Evolutionary conservation across 116 monocot species (phyloP), one percentile per base, ranked within the genome.

Genomic region (Posidonia oceanica): DNA sequence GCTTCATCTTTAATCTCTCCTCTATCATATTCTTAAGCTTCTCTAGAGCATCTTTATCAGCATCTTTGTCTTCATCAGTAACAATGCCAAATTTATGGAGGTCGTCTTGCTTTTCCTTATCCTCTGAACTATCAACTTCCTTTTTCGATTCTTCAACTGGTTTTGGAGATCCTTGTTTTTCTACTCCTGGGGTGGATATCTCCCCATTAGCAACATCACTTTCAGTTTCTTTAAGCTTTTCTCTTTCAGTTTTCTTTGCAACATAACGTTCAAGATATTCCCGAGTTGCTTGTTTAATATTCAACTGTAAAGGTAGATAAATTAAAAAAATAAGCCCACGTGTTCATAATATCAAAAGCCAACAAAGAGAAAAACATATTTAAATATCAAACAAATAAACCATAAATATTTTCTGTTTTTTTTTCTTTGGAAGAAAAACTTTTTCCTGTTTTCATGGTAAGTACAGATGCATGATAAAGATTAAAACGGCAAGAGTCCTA

Each of bases 231-330:
- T 87, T 93, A 52, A 77, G 69, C 67, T 90, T 98, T 69, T 92
- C 98, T 63, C 85, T 78, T 79, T 87, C 85, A 61, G 75, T 91
- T 78, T 98, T 98, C 79, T 84, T 98, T 63, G 77, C 90, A 65
- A 98, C 87, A 81, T 87, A 90, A 39, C 85, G 87, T 59, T 92
- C 85, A 75, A 98, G 92, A 77, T 98, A 98, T 76, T 92, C 86
- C 66, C 86, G 83, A 44, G 89, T 98, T 59, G 98, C 93, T 83
- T 98, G 83, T 63, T 87, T 98, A 62, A 98, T 87, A 63, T 98
- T 98, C 53, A 98, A 70, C 98, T 97, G 82, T 22, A 54, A 12
- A 65, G 56, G 36, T 62, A 69, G 38, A 3, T 51, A 52, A 20
- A 67, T 2, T 7, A 48, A 71, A 60, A 10, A 48, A 21, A 60